Evolutionary conservation across 768 basidiomycete species (phyloP).

Genomic region (Lyophyllum decastes): DNA sequence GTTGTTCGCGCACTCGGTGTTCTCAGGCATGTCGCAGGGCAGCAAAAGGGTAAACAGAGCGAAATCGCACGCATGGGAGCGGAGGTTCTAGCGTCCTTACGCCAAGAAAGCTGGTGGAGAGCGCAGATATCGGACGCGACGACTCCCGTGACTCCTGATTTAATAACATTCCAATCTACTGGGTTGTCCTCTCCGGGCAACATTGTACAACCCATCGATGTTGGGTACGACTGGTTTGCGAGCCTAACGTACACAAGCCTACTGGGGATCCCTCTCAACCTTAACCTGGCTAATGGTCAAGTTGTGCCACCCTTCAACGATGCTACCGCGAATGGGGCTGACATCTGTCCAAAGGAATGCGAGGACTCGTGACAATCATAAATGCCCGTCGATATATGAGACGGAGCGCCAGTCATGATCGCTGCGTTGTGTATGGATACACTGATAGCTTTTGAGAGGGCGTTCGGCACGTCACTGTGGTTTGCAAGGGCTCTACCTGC

Average conservation of each 20-base stretch:
- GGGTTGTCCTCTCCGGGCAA: not conserved
- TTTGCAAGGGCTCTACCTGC: not conserved
- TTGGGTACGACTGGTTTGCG: slow-evolving; percentile 11
- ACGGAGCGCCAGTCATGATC: not conserved
- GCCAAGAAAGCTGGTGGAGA: slow-evolving; percentile 27
- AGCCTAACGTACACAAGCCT: slow-evolving; percentile 9
- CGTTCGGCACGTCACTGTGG: not conserved
- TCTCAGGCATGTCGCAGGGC: slow-evolving; percentile 32
- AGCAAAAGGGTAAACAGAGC: slow-evolving; percentile 35
- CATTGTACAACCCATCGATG: not conserved
- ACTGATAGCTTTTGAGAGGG: not conserved
- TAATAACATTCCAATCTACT: not conserved
- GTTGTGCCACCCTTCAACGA: not conserved
- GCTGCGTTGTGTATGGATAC: not conserved
- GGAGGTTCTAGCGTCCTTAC: slow-evolving; percentile 36
- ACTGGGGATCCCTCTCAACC: not conserved
- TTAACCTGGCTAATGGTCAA: not conserved
- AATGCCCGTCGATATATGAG: too few relatives aligned
- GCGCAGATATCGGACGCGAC: slow-evolving; percentile 6
- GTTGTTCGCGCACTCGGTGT: slow-evolving; percentile 39
- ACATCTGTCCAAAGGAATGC: not conserved
- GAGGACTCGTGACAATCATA: not conserved
- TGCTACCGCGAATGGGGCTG: not conserved
- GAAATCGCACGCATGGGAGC: slow-evolving; percentile 41
- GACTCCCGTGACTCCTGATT: not conserved